Evolutionary conservation across 2,329 filamentous ascomycete genomes (phyloP), one percentile per base, ranked within the genome.

Genomic region (Alternaria postmessia): DNA sequence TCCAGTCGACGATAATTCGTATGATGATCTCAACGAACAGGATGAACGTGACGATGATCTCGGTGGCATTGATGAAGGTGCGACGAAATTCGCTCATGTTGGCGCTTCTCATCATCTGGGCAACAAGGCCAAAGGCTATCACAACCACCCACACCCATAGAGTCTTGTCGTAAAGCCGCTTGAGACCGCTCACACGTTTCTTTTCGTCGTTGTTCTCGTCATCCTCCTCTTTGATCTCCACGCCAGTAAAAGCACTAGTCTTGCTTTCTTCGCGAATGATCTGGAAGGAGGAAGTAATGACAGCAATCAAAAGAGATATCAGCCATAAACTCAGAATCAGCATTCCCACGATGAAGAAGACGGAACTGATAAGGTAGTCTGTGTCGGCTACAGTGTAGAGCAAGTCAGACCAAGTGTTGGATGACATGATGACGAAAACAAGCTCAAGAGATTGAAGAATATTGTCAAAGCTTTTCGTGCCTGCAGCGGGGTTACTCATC

Each of bases 271-370:
- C 96, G 65, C 95, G 88, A 70, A 99, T 99, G 66, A 99, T 92
- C 76, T 99, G 95, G 74, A 99, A 99, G 1, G 94, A 97, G 5
- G 95, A 97, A 0, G 95, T 99, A 75, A 99, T 99, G 71, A 99
- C 95, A 3, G 95, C 95, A 73, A 99, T 96, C 47, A 91, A 79
- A 80, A 99, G 87, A 77, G 97, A 98, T 65, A 96, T 93, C 72
- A 99, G 87, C 95, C 95, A 99, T 51, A 99, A 85, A 82, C 93
- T 95, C 84, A 99, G 87, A 65, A 99, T 92, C 72, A 99, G 89
- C 75, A 97, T 94, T 1, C 84, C 88, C 57, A 82, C 81, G 41
- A 87, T 87, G 64, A 88, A 90, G 77, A 88, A 99, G 3, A 98
- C 82, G 1, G 94, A 92, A 4, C 93, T 89, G 16, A 92, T 87